Evolutionary conservation across 768 basidiomycete species (phyloP), one percentile per base, ranked within the genome.

Genomic region (Dictyophora rubrovolvata): DNA sequence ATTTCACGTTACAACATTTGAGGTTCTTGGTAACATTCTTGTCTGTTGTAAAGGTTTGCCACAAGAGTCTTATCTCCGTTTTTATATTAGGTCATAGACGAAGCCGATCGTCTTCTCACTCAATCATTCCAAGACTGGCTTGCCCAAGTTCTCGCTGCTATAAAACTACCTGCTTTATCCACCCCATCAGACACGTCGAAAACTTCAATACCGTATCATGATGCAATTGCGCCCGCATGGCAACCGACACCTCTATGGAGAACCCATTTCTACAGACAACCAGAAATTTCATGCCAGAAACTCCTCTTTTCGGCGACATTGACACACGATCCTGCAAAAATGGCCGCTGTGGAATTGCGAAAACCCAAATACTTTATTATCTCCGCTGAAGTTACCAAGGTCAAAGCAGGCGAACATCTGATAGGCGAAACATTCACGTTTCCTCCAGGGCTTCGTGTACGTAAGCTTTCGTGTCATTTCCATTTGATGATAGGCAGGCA

Each of bases 111-210:
- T n/a, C 78, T 99, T 0, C 78, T 99, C 9, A 87, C 89, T 10
- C 93, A 97, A 69, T 92, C 91, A 1, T 98, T 96, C 73, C 93
- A 98, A 70, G 89, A 92, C 68, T 99, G 94, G 95, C 75, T 98
- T 2, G 79, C 81, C 6, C 84, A 85, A 66, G 88, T 98, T 3
- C 74, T 96, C 8, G 73, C 79, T n/a, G 91, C 90, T 7, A 87
- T 84, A 10, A 79, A 73, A 37, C 75, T 77, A 69, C 63, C 76
- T 67, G 6, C 55, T 9, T 20, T 42, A 17, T 16, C 23, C 16
- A 6, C 20, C 22, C 28, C 61, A 28, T 47, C 46, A 23, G 48
- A 5, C 12, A 17, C 16, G 33, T 2, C 34, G 34, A 21, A 2
- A 52, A 57, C 12, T 22, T 61, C 23, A 20, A 42, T 66, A n/a